phyloP scores from a whole-genome alignment of 140 eudicot species.

The Erigeron philadelphicus region DNA sequence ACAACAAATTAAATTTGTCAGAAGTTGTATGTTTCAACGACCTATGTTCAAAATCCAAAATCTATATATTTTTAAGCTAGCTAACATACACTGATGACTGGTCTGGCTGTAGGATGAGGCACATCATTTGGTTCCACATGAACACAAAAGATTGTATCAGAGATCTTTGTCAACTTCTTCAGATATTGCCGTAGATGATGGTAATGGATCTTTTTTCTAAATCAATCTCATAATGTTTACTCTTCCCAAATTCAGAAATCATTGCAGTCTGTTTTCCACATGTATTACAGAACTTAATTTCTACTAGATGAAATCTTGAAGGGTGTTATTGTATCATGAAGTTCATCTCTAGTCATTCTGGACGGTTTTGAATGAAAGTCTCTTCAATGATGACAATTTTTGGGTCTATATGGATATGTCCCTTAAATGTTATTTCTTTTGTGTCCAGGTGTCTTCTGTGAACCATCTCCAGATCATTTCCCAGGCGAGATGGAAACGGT shows the following conservation, averaged over 20 bases:
- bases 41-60: neutral
- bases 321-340: conserved; percentile 18
- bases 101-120: conserved; percentile 51
- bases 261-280: conserved; percentile 4
- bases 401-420: conserved; percentile 18
- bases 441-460: conserved; percentile 40
- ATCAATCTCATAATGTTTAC: conserved; percentile 17
- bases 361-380: conserved; percentile 13
- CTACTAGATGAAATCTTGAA: conserved; percentile 23
- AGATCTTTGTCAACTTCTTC: conserved; percentile 39
- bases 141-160: conserved; percentile 37
- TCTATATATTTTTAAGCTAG: conserved; percentile 11
- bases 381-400: neutral
- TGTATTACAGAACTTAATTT: conserved; percentile 19
- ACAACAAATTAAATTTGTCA: conserved; percentile 27
- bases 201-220: conserved; percentile 18
- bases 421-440: conserved; percentile 16
- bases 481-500: conserved; percentile 47
- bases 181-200: conserved; percentile 33
- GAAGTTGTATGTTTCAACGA: conserved; percentile 27
- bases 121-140: conserved; percentile 31
- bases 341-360: conserved; percentile 21
- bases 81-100: conserved; percentile 24
- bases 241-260: conserved; percentile 17
- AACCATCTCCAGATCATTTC: conserved; percentile 40